Conservation (phyloP, 495 filamentous ascomycete genomes). For the Neurospora pannonica region DNA sequence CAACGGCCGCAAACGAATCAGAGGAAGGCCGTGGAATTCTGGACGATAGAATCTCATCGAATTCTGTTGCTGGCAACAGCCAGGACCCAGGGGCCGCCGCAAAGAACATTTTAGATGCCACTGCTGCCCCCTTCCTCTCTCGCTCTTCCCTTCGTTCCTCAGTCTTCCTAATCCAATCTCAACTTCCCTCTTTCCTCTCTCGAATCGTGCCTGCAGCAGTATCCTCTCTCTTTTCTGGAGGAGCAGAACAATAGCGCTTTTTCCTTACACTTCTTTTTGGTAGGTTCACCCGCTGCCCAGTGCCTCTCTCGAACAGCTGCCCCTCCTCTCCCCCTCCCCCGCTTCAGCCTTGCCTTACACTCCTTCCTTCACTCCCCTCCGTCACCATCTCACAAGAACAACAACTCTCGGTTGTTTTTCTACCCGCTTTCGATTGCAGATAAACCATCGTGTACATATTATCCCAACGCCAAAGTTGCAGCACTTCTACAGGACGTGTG, state of each 20-base stretch:
- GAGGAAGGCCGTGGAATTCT: slow-evolving; percentile 21
- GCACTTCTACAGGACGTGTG: neutral
- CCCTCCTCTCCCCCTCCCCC: neutral
- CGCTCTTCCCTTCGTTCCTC: slow-evolving; percentile 9
- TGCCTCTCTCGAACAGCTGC: neutral
- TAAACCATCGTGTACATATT: neutral
- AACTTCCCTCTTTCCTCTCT: slow-evolving; percentile 9
- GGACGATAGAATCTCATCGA: slow-evolving; percentile 32
- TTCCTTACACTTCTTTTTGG: neutral
- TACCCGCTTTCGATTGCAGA: neutral
- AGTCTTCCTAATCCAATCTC: slow-evolving; percentile 3
- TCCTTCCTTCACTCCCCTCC: neutral
- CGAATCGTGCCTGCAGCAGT: neutral
- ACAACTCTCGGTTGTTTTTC: neutral
- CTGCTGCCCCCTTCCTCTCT: slow-evolving; percentile 11
- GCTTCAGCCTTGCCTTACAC: neutral
- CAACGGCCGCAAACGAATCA: slow-evolving; percentile 20
- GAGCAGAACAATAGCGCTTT: slow-evolving; percentile 1
- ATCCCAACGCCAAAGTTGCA: neutral
- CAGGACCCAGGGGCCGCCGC: slow-evolving; percentile 11
- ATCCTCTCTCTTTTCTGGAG: slow-evolving; percentile 1
- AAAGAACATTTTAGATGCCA: slow-evolving; percentile 27
- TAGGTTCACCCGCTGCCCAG: neutral
- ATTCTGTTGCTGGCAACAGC: slow-evolving; percentile 20
- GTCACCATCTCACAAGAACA: neutral